Evolutionary conservation across 768 basidiomycete genomes (phyloP), one percentile per base, ranked within the genome.

Genomic region (Hericium erinaceus): DNA sequence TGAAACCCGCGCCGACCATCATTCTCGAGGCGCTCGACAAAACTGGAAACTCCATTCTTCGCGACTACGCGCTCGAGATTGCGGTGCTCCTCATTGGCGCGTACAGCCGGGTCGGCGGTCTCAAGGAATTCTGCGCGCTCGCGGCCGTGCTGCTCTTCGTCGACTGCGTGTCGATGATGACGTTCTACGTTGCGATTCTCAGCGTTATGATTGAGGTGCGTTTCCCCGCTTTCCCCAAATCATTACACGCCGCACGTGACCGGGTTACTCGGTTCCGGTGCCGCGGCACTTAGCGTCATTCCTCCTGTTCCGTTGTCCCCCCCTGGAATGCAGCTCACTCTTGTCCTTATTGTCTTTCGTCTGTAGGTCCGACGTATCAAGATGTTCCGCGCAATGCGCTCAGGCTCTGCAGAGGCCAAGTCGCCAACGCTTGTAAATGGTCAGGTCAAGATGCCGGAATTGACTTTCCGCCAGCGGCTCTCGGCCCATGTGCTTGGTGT

Each of bases 191-290:
- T 0, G 85, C 90, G 1, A 83, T 98, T 55, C 74, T 99, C 55
- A 86, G 84, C n/a, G 79, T 99, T 69, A 97, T 98, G 89, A 87
- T 98, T 60, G 95, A 99, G 79, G 92, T 92, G 56, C 56, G 78
- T 66, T 33, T 9, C 48, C 10, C 11, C 22, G 55, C 49, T 52
- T 57, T 44, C 49, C 46, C n/a, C 40, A 38, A 38, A 26, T 11
- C 39, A 20, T 51, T 2, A 5, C 26, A 16, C 24, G 24, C 3
- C 5, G 20, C 24, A 51, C 24, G 49, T 26, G 49, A 26, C 44
- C n/a, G 44, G n/a, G 22, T 46, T n/a, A 51, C 49, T 12, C 22
- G 44, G 44, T 11, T 18, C 44, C 44, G n/a, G 16, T 18, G 18
- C 44, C 44, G 13, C 24, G 28, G 49, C 28, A 8, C 28, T 18